Evolutionary conservation across 371 early-diverging fungal species (phyloP).

Genomic region (Dentiscutata heterogama): DNA sequence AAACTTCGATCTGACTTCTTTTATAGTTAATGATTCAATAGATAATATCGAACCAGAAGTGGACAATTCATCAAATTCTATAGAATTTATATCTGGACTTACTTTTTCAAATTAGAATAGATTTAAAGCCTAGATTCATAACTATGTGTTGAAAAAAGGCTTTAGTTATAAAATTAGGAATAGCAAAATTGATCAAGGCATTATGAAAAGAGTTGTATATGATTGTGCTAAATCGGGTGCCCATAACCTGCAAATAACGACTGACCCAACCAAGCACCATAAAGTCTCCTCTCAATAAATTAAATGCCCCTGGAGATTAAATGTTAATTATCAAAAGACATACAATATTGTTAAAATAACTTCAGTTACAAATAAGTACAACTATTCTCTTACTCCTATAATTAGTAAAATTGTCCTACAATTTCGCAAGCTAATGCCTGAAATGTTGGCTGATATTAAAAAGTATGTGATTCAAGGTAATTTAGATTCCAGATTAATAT

Average conservation of each 20-base stretch:
- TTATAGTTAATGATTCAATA: too few species aligned
- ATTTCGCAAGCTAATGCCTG: not conserved
- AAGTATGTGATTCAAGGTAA: not conserved
- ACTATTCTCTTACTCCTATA: not conserved
- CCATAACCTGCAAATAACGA: not conserved
- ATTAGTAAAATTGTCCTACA: not conserved
- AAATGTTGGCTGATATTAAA: not conserved
- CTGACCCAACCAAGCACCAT: not conserved
- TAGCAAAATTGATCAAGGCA: not conserved
- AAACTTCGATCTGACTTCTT: too few species aligned
- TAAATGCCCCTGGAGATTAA: not conserved
- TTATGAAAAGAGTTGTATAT: not conserved
- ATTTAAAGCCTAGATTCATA: not conserved
- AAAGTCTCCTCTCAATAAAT: not conserved
- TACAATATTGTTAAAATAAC: not conserved
- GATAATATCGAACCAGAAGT: too few species aligned
- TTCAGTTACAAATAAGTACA: not conserved
- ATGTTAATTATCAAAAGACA: not conserved
- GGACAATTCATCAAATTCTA: not conserved
- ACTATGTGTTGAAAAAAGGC: not conserved
- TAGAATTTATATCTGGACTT: not conserved
- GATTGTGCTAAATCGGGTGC: not conserved
- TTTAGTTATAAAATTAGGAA: not conserved
- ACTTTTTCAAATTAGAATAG: not conserved
- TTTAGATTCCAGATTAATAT: not conserved